phyloP scores from a whole-genome alignment of 306 rosid species.

The Prinsepia uniflora region DNA sequence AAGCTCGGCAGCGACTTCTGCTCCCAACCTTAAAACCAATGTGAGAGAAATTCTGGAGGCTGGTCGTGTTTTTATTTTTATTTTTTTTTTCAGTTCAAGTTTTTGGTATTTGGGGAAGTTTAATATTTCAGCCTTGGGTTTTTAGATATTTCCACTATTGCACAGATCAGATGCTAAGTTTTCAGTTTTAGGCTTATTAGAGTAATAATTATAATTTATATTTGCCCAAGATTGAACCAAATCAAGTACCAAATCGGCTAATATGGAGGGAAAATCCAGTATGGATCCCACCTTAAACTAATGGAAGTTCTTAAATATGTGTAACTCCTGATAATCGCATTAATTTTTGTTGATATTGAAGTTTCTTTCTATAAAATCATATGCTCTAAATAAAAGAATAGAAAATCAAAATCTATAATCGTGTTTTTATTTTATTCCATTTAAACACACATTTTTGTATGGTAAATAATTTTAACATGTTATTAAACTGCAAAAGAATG shows the following conservation, averaged over 20 bases:
- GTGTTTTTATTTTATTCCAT: neutral
- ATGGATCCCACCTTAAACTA: neutral
- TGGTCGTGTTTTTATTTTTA: neutral
- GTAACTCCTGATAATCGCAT: neutral
- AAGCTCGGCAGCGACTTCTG: conserved; percentile 43
- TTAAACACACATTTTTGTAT: neutral
- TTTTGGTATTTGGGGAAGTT: neutral
- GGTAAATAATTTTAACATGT: neutral
- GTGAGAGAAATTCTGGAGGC: conserved; percentile 16
- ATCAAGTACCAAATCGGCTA: neutral
- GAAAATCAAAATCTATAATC: neutral
- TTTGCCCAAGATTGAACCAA: neutral
- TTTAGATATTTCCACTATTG: neutral
- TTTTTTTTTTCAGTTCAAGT: no score
- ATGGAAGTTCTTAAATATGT: neutral
- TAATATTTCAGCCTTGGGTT: neutral
- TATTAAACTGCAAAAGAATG: neutral
- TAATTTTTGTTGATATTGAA: neutral
- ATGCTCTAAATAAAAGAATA: neutral
- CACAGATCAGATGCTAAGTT: neutral
- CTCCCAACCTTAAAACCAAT: conserved; percentile 50
- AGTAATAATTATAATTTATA: neutral
- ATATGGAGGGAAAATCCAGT: neutral
- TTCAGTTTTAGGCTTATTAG: neutral
- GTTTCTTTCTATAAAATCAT: neutral